Base-by-base conservation (phyloP, 2,329 filamentous ascomycete species). In the Aspergillus aculeatus region DNA sequence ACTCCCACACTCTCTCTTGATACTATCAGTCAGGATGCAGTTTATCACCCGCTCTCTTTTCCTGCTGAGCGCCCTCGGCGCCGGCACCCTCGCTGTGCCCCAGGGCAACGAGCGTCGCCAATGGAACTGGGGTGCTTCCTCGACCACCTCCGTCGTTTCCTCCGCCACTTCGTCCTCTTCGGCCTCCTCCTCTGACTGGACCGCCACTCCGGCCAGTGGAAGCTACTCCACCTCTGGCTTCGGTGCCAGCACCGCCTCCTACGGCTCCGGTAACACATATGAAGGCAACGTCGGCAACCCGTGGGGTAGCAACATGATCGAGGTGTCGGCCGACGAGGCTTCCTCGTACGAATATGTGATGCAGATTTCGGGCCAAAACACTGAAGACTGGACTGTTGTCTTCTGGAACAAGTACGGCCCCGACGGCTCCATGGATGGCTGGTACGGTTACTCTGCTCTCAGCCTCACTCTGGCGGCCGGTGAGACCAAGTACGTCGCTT, bases 371-470 rank as follows among this genome's bases (percentile, higher is more conserved):
- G 75, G 75, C 47, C 63, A 69, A 48, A 69, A 71, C 64, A 63
- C 63, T 23, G 71, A 75, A 5, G 57, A 68, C 57, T 76, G 72
- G 73, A 66, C 62, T n/a, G 68, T 77, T 26, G 69, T 73, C 49
- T 72, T 78, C 71, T 77, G 73, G 70, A 77, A 77, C 69, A 77
- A 77, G 68, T 69, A 71, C 59, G 73, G 73, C 29, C 67, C 70
- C 2, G 63, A 70, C 48, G 73, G 73, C 53, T 56, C 64, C 44
- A 70, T 75, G 67, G 63, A 68, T 54, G 75, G 75, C 56, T 76
- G 73, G 71, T 77, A 66, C 64, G 73, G 72, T 56, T 56, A 71
- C 47, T 69, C 68, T 35, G 74, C 73, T 12, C 57, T 75, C 47
- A 66, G 49, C 7, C 68, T 77, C 59, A 71, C 68, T 50, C 62